Evolutionary conservation across 75 land plant genomes (phyloP).

Genomic region (Cryptomeria japonica): DNA sequence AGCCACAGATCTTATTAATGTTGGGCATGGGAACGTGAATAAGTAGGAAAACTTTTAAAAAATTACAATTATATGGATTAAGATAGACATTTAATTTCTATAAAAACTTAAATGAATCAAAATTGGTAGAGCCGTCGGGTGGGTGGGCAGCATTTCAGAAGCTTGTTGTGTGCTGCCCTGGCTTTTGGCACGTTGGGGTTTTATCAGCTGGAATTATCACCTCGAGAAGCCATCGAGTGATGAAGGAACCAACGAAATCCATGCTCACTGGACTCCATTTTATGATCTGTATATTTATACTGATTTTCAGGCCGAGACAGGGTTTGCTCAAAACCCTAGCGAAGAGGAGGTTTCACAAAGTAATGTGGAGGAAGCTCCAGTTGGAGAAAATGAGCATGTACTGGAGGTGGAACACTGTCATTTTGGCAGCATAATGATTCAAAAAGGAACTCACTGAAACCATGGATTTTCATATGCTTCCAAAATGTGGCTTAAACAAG

Average conservation of each 20-base stretch:
- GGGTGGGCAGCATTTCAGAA: no score
- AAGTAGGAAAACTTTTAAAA: not conserved
- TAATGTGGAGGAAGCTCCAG: not conserved
- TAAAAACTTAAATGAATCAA: not conserved
- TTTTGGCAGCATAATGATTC: no score
- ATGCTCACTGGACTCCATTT: no score
- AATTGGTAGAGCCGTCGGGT: no score
- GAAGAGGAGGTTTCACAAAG: not conserved
- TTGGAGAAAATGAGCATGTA: not conserved
- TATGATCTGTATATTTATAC: slow-evolving; percentile 52
- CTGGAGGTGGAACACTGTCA: not conserved
- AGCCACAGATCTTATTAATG: not conserved
- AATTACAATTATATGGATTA: not conserved
- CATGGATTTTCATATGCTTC: no score
- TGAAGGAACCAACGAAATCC: no score
- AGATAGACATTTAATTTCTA: not conserved
- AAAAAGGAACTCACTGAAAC: no score
- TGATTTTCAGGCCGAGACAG: slow-evolving; percentile 19
- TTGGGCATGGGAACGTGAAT: not conserved
- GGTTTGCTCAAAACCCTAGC: not conserved
- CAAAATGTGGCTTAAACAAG: no score
- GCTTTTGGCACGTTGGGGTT: no score
- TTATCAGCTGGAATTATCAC: no score
- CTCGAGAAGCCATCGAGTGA: no score
- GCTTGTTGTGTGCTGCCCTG: no score